Base-by-base conservation (phyloP, 75 land plant species). In the Ceratopteris richardii region DNA sequence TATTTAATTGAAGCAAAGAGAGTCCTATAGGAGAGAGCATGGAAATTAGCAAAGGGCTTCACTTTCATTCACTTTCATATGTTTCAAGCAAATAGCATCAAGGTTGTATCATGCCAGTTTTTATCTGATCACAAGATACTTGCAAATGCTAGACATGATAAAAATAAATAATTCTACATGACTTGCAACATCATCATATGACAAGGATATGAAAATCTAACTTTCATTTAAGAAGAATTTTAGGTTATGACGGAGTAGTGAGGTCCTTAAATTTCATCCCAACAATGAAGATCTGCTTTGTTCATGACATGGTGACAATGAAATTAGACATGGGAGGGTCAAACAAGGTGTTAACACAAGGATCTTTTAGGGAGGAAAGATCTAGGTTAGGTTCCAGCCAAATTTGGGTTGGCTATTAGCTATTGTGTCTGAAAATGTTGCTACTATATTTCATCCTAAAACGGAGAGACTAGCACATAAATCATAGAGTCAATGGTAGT, bases 111-210 rank as follows among this genome's bases (percentile, higher is more conserved):
- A 54, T 86, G 90, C 54, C 87, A 86, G 54, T 90, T 90, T 47
- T 90, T 90, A 54, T 78, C 87, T 6, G 90, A 83, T 80, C 90
- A 90, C 47, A 90, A 83, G 59, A 47, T 90, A 19, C 70, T 90
- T 61, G 96, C 90, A 33, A 86, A 69, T 69, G 96, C 84, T 63
- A 90, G 96, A 24, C 87, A 83, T 59, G 96, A 90, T 56, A 86
- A 81, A 57, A 86, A 83, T 82, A 90, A 80, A 23, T 47, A 89
- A 77, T 62, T 70, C 78, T 65, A 62, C 83, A 22, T 74, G 85
- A 14, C 66, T 94, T 31, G 98, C 96, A 10, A 86, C 96, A 43
- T 89, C 98, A 37, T 94, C 98, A 1, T 86, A 77, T 71, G 96
- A 89, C 68, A 79, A 63, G 61, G 85, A 85, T 62, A 91, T 89